Base-by-base conservation (phyloP, 2,329 filamentous ascomycete species). In the Teratosphaeria viscida region DNA sequence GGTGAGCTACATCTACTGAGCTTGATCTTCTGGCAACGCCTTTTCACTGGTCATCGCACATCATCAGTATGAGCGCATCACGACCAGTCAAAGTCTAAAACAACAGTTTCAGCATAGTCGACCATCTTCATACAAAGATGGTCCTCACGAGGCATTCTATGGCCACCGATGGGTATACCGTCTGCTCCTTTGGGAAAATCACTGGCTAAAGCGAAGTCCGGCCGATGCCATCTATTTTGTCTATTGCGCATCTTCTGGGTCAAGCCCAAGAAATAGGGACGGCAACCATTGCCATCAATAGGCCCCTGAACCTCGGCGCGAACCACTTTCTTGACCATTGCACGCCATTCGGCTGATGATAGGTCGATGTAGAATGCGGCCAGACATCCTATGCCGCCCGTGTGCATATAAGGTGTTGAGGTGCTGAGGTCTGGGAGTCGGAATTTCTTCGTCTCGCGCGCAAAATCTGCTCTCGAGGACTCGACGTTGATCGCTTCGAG, bases 291-390 rank as follows among this genome's bases (percentile, higher is more conserved):
- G 3, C 66, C 66, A 19, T 67, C 64, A 1, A 56, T 54, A 2
- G 66, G 72, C 0, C 77, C 77, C 7, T 74, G 53, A 1, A 81
- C 67, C 64, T 79, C 77, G 1, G 72, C 73, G 58, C 69, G 74
- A 27, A 81, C 69, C n/a, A 76, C 76, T 56, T 74, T 75, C 64
- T 77, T 77, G 3, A 74, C 74, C 55, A 80, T 62, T 8, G 56
- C 66, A 43, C 66, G 71, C 77, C 78, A 81, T 56, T 80, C 77
- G 0, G 62, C 62, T 0, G 75, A 68, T 26, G 71, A 73, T 1
- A 81, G 66, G n/a, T 77, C 73, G 37, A 81, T 67, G 26, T 72
- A 69, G 60, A 80, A 78, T 0, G 73, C 70, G 61, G 76, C 75
- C 0, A 74, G 74, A 62, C 78, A 81, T 57, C 76, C 72, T 0